phyloP scores from a whole-genome alignment of 148 eudicot species.

The Cornus florida region DNA sequence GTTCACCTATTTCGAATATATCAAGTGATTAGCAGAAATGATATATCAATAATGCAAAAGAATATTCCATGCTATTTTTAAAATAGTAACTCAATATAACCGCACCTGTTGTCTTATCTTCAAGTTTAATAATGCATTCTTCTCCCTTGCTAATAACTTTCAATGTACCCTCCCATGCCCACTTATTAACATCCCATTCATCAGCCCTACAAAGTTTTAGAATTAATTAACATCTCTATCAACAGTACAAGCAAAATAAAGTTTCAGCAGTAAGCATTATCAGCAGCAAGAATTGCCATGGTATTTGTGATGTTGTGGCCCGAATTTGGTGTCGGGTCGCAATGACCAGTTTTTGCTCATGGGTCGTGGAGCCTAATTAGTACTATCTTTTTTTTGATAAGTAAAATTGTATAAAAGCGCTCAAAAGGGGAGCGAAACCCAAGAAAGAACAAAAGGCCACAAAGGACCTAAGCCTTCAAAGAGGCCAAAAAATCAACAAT shows the following conservation, averaged over 20 bases:
- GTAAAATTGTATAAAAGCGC: too few relatives aligned
- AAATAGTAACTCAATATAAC: background rate
- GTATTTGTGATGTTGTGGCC: too few relatives aligned
- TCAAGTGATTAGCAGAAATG: constrained; percentile 6
- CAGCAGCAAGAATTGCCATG: background rate
- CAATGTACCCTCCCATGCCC: constrained; percentile 96
- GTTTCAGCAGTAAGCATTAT: constrained; percentile 1
- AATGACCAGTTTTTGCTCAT: too few relatives aligned
- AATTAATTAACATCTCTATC: constrained; percentile 12
- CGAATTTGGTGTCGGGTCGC: too few relatives aligned
- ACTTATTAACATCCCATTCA: constrained; percentile 99
- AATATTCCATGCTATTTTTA: constrained; percentile 1
- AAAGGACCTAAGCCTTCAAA: too few relatives aligned
- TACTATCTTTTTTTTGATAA: too few relatives aligned
- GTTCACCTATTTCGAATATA: constrained; percentile 52
- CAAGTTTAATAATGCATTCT: constrained; percentile 93
- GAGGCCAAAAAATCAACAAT: too few relatives aligned
- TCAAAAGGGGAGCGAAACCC: too few relatives aligned
- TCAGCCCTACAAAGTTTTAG: constrained; percentile 65
- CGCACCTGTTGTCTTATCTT: constrained; percentile 85
- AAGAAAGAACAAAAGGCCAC: too few relatives aligned
- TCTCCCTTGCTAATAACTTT: constrained; percentile 93
- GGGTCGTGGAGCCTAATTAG: too few relatives aligned
- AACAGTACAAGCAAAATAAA: constrained; percentile 2
- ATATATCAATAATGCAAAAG: constrained; percentile 10